Evolutionary conservation across 75 land plant species (phyloP).

Genomic region (Selaginella moellendorffii): DNA sequence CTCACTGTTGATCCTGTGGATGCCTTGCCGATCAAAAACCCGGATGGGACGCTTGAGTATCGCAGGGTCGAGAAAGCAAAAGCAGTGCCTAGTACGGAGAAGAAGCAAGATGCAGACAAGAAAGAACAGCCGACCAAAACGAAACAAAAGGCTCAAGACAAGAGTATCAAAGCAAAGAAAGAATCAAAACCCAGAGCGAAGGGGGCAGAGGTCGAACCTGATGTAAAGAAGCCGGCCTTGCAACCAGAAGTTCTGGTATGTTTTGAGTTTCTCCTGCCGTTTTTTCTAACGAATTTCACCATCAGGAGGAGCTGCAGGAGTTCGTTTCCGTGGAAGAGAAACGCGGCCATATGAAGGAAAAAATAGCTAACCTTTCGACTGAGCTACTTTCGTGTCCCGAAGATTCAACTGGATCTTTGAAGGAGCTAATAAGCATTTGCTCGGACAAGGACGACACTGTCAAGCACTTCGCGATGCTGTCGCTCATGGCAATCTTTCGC

Average conservation of each 20-base stretch:
- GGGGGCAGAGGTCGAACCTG: not conserved
- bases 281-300: conserved; percentile 4
- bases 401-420: conserved; percentile 45
- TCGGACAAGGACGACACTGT: conserved; percentile 43
- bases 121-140: not conserved
- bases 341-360: conserved; percentile 40
- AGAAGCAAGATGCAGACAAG: not conserved
- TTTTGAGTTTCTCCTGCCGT: not conserved
- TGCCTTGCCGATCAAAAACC: conserved; percentile 76
- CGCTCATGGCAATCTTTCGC: conserved; percentile 82
- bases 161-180: not conserved
- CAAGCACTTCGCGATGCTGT: conserved; percentile 60
- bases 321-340: conserved; percentile 64
- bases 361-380: conserved; percentile 72
- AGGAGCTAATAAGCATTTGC: conserved; percentile 54
- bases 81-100: not conserved
- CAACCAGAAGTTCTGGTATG: not conserved
- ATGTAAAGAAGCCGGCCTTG: not conserved
- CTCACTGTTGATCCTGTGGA: conserved; percentile 47
- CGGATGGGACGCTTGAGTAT: conserved; percentile 55
- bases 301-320: conserved; percentile 55
- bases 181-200: not conserved
- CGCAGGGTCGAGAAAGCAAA: not conserved
- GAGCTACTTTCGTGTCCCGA: conserved; percentile 75
- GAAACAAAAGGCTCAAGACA: not conserved